Evolutionary conservation across 1,139 yeast species (phyloP), one percentile per base, ranked within the genome.

Genomic region (Debaryomyces robertsiae): DNA sequence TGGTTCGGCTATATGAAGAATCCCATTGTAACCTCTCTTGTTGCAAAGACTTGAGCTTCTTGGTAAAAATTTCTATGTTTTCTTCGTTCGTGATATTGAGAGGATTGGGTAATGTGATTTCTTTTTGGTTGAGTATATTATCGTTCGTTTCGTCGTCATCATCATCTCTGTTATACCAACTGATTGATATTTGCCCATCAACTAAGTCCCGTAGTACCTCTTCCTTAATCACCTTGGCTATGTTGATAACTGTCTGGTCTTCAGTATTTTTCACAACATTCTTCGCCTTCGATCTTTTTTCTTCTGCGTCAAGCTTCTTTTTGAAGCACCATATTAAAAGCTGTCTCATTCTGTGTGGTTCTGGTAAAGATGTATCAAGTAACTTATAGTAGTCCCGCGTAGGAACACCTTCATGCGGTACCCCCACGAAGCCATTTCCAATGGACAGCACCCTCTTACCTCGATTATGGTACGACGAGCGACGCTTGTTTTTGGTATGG

Each of bases 361-460:
- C 93, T 0, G 94, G 87, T 32, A 82, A 50, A 15, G 77, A 74
- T 2, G 70, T 61, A 46, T 84, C 86, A 27, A 86, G 59, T 49
- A 81, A 81, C 54, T 83, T 84, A 55, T 77, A 79, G 52, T 80
- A 80, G 40, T 81, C 84, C 14, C 63, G 53, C 0, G 75, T 67
- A 0, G 81, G 73, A 1, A 86, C 79, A 36, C 77, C 82, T 2
- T 74, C 73, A 56, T 85, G 93, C 0, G 91, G 91, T 27, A 75
- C 75, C 0, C 86, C 89, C 2, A 65, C 70, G 48, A 79, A 81
- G 2, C 93, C 93, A 53, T 82, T 84, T 0, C 93, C 90, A 10
- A 85, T 76, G 0, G 91, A 82, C 55, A 87, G 84, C 2, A 83
- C 77, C 27, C 94, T 66, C 52, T 82, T 84, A 2, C 94, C 94